These are phyloP conservation scores for Liquidambar formosana DNA, from an alignment of 164 flowering plant genomes.

Conservation along the genomic window DNA sequence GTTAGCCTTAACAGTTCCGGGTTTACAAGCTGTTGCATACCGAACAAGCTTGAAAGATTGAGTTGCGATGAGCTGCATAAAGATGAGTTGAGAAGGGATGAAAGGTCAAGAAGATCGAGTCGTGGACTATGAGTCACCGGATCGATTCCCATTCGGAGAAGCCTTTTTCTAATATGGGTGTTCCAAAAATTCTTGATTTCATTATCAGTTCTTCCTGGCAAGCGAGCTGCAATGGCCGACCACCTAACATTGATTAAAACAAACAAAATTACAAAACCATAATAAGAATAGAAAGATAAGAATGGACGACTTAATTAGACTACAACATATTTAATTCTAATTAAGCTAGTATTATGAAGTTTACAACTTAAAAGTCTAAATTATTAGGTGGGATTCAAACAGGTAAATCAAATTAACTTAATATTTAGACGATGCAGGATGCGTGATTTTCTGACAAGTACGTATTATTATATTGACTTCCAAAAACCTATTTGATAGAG, in stretches of 20 bases:
- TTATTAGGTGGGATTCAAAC: too few species aligned
- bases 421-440: too few species aligned
- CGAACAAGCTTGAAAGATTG: conserved; percentile 20
- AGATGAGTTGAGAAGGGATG: conserved; percentile 29
- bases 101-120: conserved; percentile 34
- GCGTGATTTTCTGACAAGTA: too few species aligned
- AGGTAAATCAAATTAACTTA: too few species aligned
- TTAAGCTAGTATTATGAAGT: too few species aligned
- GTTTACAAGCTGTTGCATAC: conserved; percentile 19
- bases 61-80: conserved; percentile 17
- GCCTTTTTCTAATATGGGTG: conserved; percentile 65
- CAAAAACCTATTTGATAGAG: too few species aligned
- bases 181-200: conserved; percentile 83
- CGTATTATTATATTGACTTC: too few species aligned
- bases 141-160: conserved; percentile 68
- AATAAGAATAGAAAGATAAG: neutral
- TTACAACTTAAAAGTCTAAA: too few species aligned
- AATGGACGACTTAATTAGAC: neutral
- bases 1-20: conserved; percentile 26
- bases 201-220: conserved; percentile 75
- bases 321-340: too few species aligned
- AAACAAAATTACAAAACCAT: neutral
- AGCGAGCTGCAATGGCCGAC: conserved; percentile 70
- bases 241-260: conserved; percentile 38
- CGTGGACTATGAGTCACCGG: conserved; percentile 60